Conservation (phyloP, 2,329 filamentous ascomycete species). For the Fusarium proliferatum region DNA sequence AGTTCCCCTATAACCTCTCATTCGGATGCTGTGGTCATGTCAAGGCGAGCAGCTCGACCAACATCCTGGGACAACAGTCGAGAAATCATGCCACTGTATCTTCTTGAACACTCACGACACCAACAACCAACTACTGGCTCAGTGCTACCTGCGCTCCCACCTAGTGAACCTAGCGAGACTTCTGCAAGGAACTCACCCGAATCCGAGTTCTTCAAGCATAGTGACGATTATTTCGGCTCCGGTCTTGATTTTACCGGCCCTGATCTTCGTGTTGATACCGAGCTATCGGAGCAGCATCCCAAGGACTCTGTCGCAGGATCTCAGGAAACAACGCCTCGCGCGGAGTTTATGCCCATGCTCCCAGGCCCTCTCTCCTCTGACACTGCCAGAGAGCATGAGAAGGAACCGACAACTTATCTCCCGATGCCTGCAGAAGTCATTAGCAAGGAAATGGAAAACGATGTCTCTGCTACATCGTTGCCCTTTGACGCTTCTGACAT, state of each 20-base stretch:
- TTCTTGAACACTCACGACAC: conserved; percentile 73
- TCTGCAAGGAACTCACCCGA: conserved; percentile 51
- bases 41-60: conserved; percentile 59
- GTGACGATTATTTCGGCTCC: conserved; percentile 45
- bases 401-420: conserved; percentile 46
- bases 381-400: background rate
- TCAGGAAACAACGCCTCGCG: conserved; percentile 76
- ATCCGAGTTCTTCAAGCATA: conserved; percentile 40
- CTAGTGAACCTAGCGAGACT: conserved; percentile 57
- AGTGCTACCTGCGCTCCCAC: conserved; percentile 63
- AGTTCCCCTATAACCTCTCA: conserved; percentile 48
- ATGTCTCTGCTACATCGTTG: conserved; percentile 54
- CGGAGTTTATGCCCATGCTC: conserved; percentile 54
- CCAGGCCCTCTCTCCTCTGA: conserved; percentile 21
- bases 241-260: conserved; percentile 35
- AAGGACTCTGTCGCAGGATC: conserved; percentile 66
- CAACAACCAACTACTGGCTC: conserved; percentile 50
- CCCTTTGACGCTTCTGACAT: conserved; percentile 46
- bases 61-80: conserved; percentile 72
- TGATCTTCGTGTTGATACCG: conserved; percentile 57
- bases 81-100: conserved; percentile 84
- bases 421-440: conserved; percentile 54
- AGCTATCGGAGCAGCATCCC: conserved; percentile 45
- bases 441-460: conserved; percentile 57
- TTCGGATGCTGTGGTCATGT: conserved; percentile 47